Evolutionary conservation across 1,284 basidiomycete species (phyloP).

Genomic region (Porogramme epimiltina): DNA sequence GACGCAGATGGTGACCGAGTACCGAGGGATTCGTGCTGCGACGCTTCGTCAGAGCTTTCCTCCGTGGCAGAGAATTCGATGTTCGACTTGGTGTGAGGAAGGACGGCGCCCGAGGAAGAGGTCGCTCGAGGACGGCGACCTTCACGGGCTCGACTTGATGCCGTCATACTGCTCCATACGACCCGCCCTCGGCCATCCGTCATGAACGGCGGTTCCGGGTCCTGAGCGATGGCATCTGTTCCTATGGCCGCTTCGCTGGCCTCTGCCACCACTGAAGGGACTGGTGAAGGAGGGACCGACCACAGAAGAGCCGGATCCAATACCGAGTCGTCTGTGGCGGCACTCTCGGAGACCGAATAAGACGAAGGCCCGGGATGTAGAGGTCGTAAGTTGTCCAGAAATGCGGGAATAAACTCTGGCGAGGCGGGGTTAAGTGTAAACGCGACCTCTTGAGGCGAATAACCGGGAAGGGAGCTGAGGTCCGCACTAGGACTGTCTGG

Average conservation of each 20-base stretch:
- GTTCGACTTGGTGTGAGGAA: slow-evolving; percentile 9
- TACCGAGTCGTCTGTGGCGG: too few species aligned
- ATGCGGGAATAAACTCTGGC: slow-evolving; percentile 15
- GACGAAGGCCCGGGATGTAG: slow-evolving; percentile 5
- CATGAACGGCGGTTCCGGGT: slow-evolving; percentile 58
- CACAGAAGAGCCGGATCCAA: too few species aligned
- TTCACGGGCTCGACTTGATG: slow-evolving; percentile 17
- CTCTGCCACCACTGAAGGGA: too few species aligned
- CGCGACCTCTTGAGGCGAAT: neutral
- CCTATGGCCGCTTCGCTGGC: too few species aligned
- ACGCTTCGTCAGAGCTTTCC: slow-evolving; percentile 9
- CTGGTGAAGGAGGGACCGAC: neutral
- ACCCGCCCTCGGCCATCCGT: slow-evolving; percentile 53
- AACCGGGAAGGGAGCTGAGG: too few species aligned
- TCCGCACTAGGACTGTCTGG: too few species aligned
- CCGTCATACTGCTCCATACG: slow-evolving; percentile 52
- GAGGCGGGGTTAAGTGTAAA: slow-evolving; percentile 7
- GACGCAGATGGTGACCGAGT: slow-evolving; percentile 1
- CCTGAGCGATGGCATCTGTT: slow-evolving; percentile 23
- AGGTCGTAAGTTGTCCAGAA: slow-evolving; percentile 9
- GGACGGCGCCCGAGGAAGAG: slow-evolving; percentile 9
- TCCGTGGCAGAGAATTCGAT: slow-evolving; percentile 4
- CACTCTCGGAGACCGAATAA: too few species aligned
- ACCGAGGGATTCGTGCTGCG: slow-evolving; percentile 3
- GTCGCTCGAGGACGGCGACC: slow-evolving; percentile 20